These are phyloP conservation scores for Stentor coeruleus DNA, from an alignment of 73 alveolate species.

Conservation along the genomic window DNA sequence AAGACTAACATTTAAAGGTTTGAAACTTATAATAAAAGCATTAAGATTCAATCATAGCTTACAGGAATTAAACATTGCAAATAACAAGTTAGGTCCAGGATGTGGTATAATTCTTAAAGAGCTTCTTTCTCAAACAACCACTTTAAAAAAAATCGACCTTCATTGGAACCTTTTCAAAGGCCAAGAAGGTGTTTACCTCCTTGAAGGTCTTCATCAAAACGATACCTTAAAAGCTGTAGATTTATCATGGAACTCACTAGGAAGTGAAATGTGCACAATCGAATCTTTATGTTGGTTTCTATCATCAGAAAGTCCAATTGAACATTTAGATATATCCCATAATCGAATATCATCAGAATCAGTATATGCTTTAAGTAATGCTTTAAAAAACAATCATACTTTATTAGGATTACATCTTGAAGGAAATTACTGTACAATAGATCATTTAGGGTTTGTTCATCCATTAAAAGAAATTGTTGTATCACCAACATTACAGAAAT, in stretches of 20 bases:
- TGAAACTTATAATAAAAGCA: background rate
- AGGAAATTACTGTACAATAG: slow-evolving; percentile 11
- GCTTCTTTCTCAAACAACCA: background rate
- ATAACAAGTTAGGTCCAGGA: slow-evolving; percentile 10
- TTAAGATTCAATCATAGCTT: background rate
- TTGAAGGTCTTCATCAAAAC: slow-evolving; percentile 22
- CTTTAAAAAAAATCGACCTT: slow-evolving; percentile 3
- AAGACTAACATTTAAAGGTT: background rate
- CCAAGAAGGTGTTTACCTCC: background rate
- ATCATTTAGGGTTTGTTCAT: slow-evolving; percentile 7
- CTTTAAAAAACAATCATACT: slow-evolving; percentile 6
- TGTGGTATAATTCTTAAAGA: background rate
- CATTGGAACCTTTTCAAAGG: slow-evolving; percentile 14
- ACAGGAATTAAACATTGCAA: slow-evolving; percentile 5
- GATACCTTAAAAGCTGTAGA: slow-evolving; percentile 1
- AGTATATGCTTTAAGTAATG: background rate
- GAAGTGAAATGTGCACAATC: background rate
- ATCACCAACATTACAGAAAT: background rate
- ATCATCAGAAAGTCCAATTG: background rate
- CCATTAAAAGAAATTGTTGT: background rate
- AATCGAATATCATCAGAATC: slow-evolving; percentile 3
- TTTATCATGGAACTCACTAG: slow-evolving; percentile 16
- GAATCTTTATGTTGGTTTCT: slow-evolving; percentile 9
- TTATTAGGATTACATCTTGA: slow-evolving; percentile 31
- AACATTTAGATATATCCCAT: slow-evolving; percentile 12